Conservation (phyloP, 352 stramenopile genomes). For the Globisporangium polare region DNA sequence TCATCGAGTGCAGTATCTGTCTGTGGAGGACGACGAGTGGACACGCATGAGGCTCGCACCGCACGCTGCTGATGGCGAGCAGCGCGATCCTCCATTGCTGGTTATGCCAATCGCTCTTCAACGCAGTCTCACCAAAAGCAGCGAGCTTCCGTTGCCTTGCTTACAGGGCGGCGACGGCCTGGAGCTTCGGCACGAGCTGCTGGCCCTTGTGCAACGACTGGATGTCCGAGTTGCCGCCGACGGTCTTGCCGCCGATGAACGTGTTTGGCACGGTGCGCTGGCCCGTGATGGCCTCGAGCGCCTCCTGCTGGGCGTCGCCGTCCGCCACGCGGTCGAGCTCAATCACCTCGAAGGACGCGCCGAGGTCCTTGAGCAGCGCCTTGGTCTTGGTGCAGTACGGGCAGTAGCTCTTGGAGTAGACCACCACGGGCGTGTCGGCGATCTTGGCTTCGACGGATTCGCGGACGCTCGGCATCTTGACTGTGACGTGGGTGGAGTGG, state of each 20-base stretch:
- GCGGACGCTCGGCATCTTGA: conserved; percentile 51
- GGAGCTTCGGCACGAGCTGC: conserved; percentile 87
- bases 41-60: not conserved
- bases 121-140: not conserved
- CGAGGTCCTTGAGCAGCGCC: conserved; percentile 48
- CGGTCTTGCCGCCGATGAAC: conserved; percentile 93
- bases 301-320: conserved; percentile 55
- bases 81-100: not conserved
- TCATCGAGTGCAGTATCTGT: not conserved
- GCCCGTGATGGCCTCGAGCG: conserved; percentile 66
- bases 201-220: conserved; percentile 82
- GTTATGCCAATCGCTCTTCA: not conserved
- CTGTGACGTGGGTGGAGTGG: conserved; percentile 4
- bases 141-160: not conserved
- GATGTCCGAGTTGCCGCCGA: conserved; percentile 95
- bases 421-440: conserved; percentile 42
- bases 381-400: conserved; percentile 90
- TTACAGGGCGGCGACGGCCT: conserved; percentile 48
- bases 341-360: conserved; percentile 48
- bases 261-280: conserved; percentile 96
- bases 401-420: conserved; percentile 96
- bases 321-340: conserved; percentile 54
- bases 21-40: not conserved
- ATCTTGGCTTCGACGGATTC: conserved; percentile 68
- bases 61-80: not conserved